Evolutionary conservation across 495 filamentous ascomycete genomes (phyloP), one percentile per base, ranked within the genome.

Genomic region (Annulohypoxylon moriforme): DNA sequence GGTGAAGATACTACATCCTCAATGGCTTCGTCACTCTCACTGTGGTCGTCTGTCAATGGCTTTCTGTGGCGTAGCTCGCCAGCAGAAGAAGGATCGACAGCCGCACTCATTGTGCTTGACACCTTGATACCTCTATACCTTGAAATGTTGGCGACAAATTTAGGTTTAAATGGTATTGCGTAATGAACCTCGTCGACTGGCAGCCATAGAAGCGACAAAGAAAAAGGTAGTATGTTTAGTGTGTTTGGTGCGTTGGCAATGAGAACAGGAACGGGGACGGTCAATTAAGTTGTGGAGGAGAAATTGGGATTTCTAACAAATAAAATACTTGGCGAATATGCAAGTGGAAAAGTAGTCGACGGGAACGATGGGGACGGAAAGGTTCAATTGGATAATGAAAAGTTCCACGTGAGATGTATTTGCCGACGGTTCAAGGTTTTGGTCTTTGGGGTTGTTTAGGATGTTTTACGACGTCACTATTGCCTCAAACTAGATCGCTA

Each of bases 1-100:
- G 86, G 77, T 24, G 73, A 75, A 36, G 74, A 75, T 13, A 65
- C 59, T 20, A 52, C 50, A n/a, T 72, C 72, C 58, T 73, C 70
- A 61, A 64, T 46, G 31, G 33, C 60, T 40, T 69, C 63, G 20
- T 73, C 57, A 42, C 40, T 56, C 5, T 69, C 69, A 42, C 27
- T 59, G 31, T 47, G 42, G 13, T 49, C 50, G 25, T 60, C n/a
- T 31, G 58, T 64, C 3, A 52, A 22, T 11, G 53, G 52, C 31
- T 75, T 66, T 47, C 73, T 57, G 22, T 42, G 73, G 59, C 73
- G 73, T 34, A 75, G 33, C 57, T 73, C 73, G 61, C 66, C 73
- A 47, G 3, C 59, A 31, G 44, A 61, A 40, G 70, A 59, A 18
- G 63, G 27, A 47, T 66, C 64, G 50, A 53, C 49, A 22, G 56